Base-by-base conservation (phyloP, 257 asterid genomes). In the Fraxinus pennsylvanica region DNA sequence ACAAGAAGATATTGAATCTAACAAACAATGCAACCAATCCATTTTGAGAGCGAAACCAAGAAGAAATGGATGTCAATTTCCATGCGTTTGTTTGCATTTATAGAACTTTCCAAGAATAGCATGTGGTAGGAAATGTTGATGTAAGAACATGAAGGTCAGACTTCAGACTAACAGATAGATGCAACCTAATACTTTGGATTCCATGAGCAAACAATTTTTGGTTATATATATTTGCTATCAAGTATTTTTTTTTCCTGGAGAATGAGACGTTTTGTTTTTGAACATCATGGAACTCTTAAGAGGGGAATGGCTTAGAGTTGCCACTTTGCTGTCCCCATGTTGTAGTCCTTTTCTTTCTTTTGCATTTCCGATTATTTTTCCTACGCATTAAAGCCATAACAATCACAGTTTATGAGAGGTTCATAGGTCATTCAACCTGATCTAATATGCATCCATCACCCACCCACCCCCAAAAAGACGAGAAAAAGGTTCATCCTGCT, bases 171-270 rank as follows among this genome's bases (percentile, higher is more conserved):
- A 57, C 70, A 43, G 38, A n/a, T 61, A 30, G 47, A 71, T 70
- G 74, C 73, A 80, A 36, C 79, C 17, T 15, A 74, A 68, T 15
- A 38, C 74, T 39, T n/a, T 39, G 63, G 67, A 71, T 72, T 38
- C 69, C 66, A 22, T 1, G 67, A 74, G 57, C 25, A 52, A 52
- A 21, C 36, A 21, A n/a, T 17, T 57, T 74, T 61, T 8, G 19
- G 71, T 73, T 21, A 27, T 41, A 45, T 10, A 32, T 74, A 9
- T 67, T 65, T n/a, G 67, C 33, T 50, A 73, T 10, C 25, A 21
- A 63, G 69, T 9, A 25, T 63, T 59, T 43, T 61, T 22, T 22
- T 36, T 6, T 35, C 38, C 38, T 36, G 29, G 36, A 27, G 38
- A 66, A 30, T 30, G 33, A 30, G 33, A 30, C 33, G 33, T 30